phyloP scores from a whole-genome alignment of 176 grass and related monocot species.

The Puya raimondii region DNA sequence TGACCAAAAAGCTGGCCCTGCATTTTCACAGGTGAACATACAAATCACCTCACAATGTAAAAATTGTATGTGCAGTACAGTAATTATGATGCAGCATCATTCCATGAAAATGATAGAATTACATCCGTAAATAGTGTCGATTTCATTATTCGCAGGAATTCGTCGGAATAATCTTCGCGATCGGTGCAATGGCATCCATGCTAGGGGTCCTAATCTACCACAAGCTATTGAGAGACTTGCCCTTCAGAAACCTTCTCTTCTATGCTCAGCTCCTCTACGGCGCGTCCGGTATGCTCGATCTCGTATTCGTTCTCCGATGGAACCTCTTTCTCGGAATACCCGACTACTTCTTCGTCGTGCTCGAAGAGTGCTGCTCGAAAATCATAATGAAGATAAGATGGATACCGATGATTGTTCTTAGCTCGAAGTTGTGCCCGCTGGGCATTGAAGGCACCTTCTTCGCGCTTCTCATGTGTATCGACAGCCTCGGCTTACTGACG shows the following conservation, averaged over 20 bases:
- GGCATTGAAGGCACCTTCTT: conserved; percentile 90
- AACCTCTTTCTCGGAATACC: conserved; percentile 58
- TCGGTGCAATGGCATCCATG: conserved; percentile 81
- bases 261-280: conserved; percentile 71
- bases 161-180: conserved; percentile 64
- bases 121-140: background rate
- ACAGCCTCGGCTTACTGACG: conserved; percentile 52
- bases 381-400: conserved; percentile 51
- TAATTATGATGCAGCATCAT: too few relatives aligned
- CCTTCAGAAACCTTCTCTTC: conserved; percentile 69
- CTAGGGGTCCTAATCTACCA: conserved; percentile 82
- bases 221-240: conserved; percentile 61
- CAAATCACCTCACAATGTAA: too few relatives aligned
- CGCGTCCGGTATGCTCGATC: conserved; percentile 55
- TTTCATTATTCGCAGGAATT: conserved; percentile 53
- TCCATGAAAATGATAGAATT: background rate
- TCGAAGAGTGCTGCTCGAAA: conserved; percentile 57
- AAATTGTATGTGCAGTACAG: too few relatives aligned
- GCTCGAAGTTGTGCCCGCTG: conserved; percentile 59
- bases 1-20: conserved; percentile 62
- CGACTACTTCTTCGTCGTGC: conserved; percentile 52
- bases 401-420: conserved; percentile 85
- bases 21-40: conserved; percentile 68
- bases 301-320: conserved; percentile 86
- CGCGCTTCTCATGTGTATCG: conserved; percentile 87